phyloP scores from a whole-genome alignment of 768 basidiomycete genomes.

The Cystobasidium tubakii region DNA sequence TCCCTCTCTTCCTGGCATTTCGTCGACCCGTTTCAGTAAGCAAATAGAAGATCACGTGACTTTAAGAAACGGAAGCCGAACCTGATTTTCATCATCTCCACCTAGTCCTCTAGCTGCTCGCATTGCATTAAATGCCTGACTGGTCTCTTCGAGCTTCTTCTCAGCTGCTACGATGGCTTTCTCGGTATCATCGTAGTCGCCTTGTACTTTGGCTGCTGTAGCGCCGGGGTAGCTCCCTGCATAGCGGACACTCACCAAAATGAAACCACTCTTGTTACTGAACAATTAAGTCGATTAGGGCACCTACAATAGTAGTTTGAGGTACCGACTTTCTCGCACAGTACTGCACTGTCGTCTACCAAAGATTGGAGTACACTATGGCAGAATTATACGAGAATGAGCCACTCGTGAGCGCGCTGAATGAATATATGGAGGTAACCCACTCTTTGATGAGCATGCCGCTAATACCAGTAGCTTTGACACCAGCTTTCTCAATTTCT shows the following conservation, averaged over 20 bases:
- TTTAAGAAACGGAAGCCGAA: background rate
- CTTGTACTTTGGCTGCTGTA: conserved; percentile 13
- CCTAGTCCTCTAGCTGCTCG: background rate
- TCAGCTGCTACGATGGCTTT: background rate
- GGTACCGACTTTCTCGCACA: conserved; percentile 24
- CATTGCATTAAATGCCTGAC: background rate
- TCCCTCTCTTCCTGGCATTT: background rate
- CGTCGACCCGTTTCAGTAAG: background rate
- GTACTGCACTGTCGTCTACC: conserved; percentile 12
- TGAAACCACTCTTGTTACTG: background rate
- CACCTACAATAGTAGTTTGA: conserved; percentile 32
- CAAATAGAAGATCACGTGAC: background rate
- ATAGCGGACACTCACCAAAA: background rate
- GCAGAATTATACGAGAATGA: background rate
- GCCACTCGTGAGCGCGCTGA: too few relatives aligned
- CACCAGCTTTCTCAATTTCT: conserved; percentile 30
- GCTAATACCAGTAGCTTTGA: conserved; percentile 27
- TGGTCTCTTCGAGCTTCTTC: conserved; percentile 18
- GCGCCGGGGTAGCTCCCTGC: conserved; percentile 34
- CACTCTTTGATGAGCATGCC: conserved; percentile 36
- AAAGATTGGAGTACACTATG: conserved; percentile 8
- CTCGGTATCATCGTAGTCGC: conserved; percentile 1
- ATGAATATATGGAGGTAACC: background rate
- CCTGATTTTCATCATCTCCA: conserved; percentile 14
- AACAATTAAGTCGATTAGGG: background rate